A percentile compares a stretch with the other conserved stretches of the same genome.
phyloP scores from a whole-genome alignment of 257 asterid species.

The Solanum sitiens region DNA sequence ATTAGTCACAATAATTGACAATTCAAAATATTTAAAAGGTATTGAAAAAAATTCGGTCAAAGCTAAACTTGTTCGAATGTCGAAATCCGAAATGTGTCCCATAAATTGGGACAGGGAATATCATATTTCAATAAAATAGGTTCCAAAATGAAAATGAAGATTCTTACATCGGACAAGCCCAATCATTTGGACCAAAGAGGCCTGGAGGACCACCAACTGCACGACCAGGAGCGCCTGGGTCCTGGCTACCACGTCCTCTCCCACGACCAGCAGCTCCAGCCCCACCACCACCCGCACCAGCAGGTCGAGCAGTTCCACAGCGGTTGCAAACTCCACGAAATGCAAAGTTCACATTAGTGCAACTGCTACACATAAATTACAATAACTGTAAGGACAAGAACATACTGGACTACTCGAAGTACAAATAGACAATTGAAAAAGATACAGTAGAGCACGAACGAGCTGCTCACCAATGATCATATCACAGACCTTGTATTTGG shows the following conservation, averaged over 20 bases:
- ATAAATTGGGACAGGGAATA: too few species aligned
- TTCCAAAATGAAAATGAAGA: neutral
- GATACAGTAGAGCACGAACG: constrained; percentile 44
- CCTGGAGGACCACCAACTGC: constrained; percentile 69
- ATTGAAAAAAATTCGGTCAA: neutral
- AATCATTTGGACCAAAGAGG: constrained; percentile 97
- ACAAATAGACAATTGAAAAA: neutral
- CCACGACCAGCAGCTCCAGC: constrained; percentile 86
- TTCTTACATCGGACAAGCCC: constrained; percentile 98
- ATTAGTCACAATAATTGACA: neutral
- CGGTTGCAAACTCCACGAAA: constrained; percentile 99
- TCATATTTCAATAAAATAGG: neutral
- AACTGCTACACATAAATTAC: constrained; percentile 46
- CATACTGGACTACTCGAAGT: neutral
- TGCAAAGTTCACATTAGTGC: constrained; percentile 96
- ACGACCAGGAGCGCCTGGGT: constrained; percentile 51
- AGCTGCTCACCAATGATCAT: constrained; percentile 97
- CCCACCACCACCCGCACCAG: constrained; percentile 75
- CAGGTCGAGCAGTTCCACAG: constrained; percentile 95
- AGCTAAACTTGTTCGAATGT: neutral
- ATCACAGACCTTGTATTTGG: constrained; percentile 99
- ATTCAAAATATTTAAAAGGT: neutral
- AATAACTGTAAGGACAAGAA: constrained; percentile 8
- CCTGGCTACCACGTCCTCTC: constrained; percentile 69
- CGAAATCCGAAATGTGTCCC: neutral